These are phyloP conservation scores for Panaeolus papilionaceus DNA, from an alignment of 768 basidiomycete genomes.

Conservation along the genomic window DNA sequence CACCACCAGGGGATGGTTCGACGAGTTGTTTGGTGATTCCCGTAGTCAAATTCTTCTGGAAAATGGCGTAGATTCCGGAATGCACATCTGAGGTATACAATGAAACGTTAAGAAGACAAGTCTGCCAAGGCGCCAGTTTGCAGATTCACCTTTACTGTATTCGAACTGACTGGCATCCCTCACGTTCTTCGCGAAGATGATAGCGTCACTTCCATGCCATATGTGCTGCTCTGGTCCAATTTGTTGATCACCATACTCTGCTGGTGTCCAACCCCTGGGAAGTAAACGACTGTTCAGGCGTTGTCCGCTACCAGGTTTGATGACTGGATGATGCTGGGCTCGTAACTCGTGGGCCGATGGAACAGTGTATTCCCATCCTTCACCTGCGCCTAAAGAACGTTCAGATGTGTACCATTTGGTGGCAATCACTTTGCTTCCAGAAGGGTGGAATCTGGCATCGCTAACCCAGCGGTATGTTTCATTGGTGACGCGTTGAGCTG, in stretches of 20 bases:
- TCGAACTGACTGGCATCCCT: conserved; percentile 53
- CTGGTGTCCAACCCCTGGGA: conserved; percentile 64
- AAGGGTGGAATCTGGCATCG: conserved; percentile 75
- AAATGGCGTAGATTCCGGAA: conserved; percentile 73
- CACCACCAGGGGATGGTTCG: conserved; percentile 68
- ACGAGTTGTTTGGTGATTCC: conserved; percentile 59
- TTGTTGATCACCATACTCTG: conserved; percentile 70
- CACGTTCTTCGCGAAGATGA: conserved; percentile 75
- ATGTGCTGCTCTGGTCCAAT: conserved; percentile 77
- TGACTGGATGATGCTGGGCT: conserved; percentile 26
- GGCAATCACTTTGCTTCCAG: conserved; percentile 65
- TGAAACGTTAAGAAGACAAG: not conserved
- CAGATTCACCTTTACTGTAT: conserved; percentile 67
- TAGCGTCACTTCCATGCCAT: conserved; percentile 60
- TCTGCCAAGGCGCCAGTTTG: not conserved
- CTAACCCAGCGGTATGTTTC: conserved; percentile 77
- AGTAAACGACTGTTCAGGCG: conserved; percentile 62
- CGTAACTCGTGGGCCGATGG: conserved; percentile 46
- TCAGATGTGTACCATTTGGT: conserved; percentile 78
- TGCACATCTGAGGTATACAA: conserved; percentile 60
- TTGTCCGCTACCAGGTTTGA: conserved; percentile 53
- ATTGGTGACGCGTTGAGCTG: conserved; percentile 64
- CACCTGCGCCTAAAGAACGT: conserved; percentile 72
- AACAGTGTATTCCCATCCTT: conserved; percentile 72
- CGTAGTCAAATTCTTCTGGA: conserved; percentile 67